These are phyloP conservation scores for Fusarium paranaense DNA, from an alignment of 2,329 filamentous ascomycete species.

Conservation along the genomic window DNA sequence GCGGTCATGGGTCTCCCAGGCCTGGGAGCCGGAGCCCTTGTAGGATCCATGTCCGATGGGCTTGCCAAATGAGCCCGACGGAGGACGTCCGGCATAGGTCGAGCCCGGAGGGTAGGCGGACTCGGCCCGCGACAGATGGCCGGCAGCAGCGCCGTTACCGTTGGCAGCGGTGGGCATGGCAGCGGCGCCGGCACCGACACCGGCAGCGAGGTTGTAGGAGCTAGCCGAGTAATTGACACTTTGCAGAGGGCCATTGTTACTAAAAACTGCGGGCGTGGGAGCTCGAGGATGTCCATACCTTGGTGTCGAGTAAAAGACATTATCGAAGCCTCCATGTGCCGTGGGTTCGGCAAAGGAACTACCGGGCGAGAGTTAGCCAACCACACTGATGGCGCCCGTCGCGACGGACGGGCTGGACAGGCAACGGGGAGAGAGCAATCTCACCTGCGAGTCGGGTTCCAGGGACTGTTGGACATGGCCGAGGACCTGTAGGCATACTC, in stretches of 20 bases:
- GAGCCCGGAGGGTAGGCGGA: constrained; percentile 53
- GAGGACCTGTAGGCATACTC: constrained; percentile 61
- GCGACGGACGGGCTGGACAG: not conserved
- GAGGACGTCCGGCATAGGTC: constrained; percentile 56
- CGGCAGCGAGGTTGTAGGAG: constrained; percentile 46
- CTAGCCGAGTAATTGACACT: constrained; percentile 58
- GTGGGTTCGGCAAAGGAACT: constrained; percentile 49
- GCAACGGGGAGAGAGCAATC: constrained; percentile 39
- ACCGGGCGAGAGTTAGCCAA: constrained; percentile 42
- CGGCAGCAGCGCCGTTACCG: constrained; percentile 46
- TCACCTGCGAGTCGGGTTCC: constrained; percentile 66
- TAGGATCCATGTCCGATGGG: constrained; percentile 52
- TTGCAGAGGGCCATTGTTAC: constrained; percentile 51
- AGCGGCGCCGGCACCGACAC: constrained; percentile 39
- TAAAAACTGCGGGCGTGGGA: constrained; percentile 28
- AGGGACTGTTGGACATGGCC: constrained; percentile 60
- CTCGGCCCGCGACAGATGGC: constrained; percentile 55
- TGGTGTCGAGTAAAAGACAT: constrained; percentile 51
- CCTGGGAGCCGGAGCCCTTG: constrained; percentile 54
- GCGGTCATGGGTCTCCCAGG: constrained; percentile 62
- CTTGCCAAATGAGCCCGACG: constrained; percentile 54
- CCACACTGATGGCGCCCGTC: not conserved
- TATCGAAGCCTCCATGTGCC: constrained; percentile 51
- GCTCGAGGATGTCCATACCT: constrained; percentile 51
- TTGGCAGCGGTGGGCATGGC: constrained; percentile 33